Percentiles rank a stretch among this genome's conserved stretches.
Conservation (phyloP, 129 eudicot species). For the Flaveria ramosissima region DNA sequence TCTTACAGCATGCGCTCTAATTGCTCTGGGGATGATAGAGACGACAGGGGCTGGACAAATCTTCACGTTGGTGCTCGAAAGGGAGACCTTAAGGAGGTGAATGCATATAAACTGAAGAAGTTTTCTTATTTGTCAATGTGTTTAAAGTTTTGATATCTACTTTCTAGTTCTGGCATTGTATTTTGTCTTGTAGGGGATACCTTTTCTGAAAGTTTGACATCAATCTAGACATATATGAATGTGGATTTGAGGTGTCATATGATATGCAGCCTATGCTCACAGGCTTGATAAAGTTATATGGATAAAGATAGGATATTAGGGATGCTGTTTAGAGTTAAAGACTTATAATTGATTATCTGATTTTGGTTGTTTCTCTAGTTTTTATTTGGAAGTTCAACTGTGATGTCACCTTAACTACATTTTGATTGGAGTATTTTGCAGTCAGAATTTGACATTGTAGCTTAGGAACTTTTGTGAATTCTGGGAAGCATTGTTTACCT, state of each 20-base stretch:
- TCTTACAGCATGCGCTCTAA: slow-evolving; percentile 25
- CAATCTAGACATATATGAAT: not conserved
- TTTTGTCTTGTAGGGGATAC: not conserved
- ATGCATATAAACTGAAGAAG: not conserved
- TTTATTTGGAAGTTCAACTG: not conserved
- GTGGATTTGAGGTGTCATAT: not conserved
- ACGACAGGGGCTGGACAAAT: slow-evolving; percentile 81
- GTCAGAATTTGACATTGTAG: not conserved
- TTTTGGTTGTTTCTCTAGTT: not conserved
- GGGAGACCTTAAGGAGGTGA: slow-evolving; percentile 74
- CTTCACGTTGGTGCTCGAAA: slow-evolving; percentile 79
- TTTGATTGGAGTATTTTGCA: not conserved
- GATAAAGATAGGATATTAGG: not conserved
- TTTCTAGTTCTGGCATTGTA: too few relatives aligned
- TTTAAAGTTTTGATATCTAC: not conserved
- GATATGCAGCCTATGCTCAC: not conserved
- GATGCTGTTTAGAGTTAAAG: not conserved
- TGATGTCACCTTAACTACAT: not conserved
- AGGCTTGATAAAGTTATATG: not conserved
- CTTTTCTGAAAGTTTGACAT: not conserved
- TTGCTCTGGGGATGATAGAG: slow-evolving; percentile 28
- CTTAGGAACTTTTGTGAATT: not conserved
- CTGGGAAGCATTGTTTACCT: not conserved
- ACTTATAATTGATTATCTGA: not conserved
- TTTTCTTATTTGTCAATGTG: not conserved